phyloP scores from a whole-genome alignment of 495 filamentous ascomycete genomes.

The Penicillium samsonianum region DNA sequence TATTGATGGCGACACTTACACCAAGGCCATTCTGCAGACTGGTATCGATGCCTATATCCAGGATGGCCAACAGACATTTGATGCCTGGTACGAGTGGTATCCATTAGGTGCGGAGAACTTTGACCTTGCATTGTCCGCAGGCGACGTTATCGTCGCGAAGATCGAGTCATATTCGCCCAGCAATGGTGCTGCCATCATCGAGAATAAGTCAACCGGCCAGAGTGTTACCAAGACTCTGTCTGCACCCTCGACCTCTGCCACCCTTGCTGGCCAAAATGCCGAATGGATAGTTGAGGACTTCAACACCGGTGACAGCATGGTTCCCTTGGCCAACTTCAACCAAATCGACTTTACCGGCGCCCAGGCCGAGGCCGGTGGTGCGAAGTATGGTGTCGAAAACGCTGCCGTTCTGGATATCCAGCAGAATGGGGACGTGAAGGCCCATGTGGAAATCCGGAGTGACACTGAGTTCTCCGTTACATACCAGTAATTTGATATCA shows the following conservation, averaged over 20 bases:
- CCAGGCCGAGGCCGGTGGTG: constrained; percentile 35
- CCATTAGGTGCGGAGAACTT: constrained; percentile 59
- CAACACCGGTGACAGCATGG: constrained; percentile 44
- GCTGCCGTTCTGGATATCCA: constrained; percentile 54
- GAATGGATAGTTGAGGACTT: constrained; percentile 72
- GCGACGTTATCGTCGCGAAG: constrained; percentile 57
- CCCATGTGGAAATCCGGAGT: constrained; percentile 43
- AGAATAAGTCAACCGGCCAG: constrained; percentile 57
- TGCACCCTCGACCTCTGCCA: constrained; percentile 36
- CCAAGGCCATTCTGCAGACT: constrained; percentile 58
- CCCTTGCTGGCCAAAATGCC: constrained; percentile 50
- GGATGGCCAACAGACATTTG: constrained; percentile 40
- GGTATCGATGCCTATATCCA: constrained; percentile 59
- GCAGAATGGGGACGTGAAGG: constrained; percentile 51
- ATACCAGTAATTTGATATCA: constrained; percentile 21
- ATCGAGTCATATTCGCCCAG: constrained; percentile 50
- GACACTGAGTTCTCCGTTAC: constrained; percentile 39
- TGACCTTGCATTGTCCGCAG: constrained; percentile 52
- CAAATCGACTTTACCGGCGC: constrained; percentile 51
- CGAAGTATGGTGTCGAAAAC: constrained; percentile 35
- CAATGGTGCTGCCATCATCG: constrained; percentile 55
- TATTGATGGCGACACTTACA: constrained; percentile 61
- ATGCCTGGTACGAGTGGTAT: constrained; percentile 69
- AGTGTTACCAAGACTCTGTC: constrained; percentile 53
- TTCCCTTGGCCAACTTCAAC: constrained; percentile 57